Evolutionary conservation across 192 early-diverging fungal species (phyloP), one percentile per base, ranked within the genome.

Genomic region (Bifiguratus adelaidae): DNA sequence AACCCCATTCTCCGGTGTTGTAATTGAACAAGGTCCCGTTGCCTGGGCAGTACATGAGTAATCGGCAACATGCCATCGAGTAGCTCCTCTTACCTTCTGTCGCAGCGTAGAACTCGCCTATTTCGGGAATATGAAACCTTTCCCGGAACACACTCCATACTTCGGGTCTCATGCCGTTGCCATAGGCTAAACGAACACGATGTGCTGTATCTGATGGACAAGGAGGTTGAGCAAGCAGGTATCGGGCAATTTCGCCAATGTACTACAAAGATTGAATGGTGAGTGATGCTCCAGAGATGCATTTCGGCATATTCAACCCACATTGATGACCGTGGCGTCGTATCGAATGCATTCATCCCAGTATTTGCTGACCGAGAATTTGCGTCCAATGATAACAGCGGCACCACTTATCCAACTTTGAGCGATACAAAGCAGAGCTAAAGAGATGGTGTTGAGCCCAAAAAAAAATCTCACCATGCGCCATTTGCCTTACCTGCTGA

Each of bases 81-180:
- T 33, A 33, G 8, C 32, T 33, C 9, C 41, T 53, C 42, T 74
- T 70, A 60, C 77, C 78, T 61, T 84, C 83, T 22, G 80, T 83
- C 20, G 71, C 61, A 12, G 66, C 77, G 54, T 85, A 86, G 30
- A 75, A 76, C 47, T 86, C 83, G 53, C 67, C 66, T n/a, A 86
- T 56, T 0, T 65, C 61, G 2, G 47, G 38, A 20, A 85, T 76
- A 30, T 46, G 57, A 51, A 86, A 85, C 9, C 83, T 63, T 19
- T 73, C 61, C 45, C 70, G 65, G 45, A 86, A 81, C 16, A 49
- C 52, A 20, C 45, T 41, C 82, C 83, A 86, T 9, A 86, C 61
- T 30, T 86, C 83, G 4, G 71, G 74, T 8, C 78, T 53, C 60
- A 86, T 64, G 7, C 82, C 83, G 49, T 86, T 86, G 33, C 83